phyloP scores from a whole-genome alignment of 2,329 filamentous ascomycete genomes.

The Colletotrichum echinochloae region DNA sequence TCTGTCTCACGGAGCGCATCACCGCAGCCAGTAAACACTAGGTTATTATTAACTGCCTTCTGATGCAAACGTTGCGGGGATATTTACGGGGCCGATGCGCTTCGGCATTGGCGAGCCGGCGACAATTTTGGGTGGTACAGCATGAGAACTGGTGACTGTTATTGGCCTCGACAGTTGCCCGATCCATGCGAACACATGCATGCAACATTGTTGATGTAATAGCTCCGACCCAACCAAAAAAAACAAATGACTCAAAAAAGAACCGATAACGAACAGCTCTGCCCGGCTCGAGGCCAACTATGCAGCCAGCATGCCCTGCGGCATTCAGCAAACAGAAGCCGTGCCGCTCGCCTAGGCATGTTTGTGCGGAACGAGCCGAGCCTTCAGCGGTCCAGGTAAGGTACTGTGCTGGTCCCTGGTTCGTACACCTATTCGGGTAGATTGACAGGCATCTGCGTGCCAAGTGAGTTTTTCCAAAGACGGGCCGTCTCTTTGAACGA shows the following conservation, averaged over 20 bases:
- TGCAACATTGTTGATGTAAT: background rate
- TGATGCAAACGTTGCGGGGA: background rate
- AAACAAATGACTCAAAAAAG: background rate
- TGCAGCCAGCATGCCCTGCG: conserved; percentile 10
- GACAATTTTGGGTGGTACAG: background rate
- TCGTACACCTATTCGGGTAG: background rate
- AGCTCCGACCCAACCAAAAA: conserved; percentile 2
- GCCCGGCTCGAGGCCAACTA: background rate
- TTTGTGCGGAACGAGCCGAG: conserved; percentile 17
- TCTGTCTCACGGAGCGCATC: conserved; percentile 3
- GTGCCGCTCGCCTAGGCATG: background rate
- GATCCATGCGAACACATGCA: conserved; percentile 1
- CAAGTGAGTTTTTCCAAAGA: background rate
- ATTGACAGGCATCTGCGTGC: background rate
- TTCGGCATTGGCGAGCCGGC: conserved; percentile 1
- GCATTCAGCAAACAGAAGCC: background rate
- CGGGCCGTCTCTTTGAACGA: conserved; percentile 59
- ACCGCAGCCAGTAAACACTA: conserved; percentile 19
- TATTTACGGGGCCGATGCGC: conserved; percentile 9
- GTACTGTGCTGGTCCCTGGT: conserved; percentile 9
- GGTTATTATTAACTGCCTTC: conserved; percentile 15
- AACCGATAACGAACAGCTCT: background rate
- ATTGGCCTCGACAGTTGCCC: background rate
- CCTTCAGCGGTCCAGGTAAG: background rate
- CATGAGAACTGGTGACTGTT: background rate